Conservation (phyloP, 441 rosid species). For the Erodium texanum region DNA sequence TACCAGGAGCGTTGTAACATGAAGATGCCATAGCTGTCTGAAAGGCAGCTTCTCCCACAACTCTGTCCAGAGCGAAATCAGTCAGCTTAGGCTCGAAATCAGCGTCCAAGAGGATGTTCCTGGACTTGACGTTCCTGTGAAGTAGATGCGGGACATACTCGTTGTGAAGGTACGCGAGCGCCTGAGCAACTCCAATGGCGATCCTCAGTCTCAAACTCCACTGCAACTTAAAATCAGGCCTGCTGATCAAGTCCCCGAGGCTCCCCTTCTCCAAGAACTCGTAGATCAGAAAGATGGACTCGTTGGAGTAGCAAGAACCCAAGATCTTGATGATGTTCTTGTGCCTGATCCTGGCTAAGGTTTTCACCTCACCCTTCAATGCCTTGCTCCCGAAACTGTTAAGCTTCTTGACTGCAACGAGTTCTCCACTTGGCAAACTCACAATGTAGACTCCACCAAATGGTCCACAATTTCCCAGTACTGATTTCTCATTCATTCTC, state of each 20-base stretch:
- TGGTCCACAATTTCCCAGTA: constrained; percentile 35
- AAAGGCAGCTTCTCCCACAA: constrained; percentile 71
- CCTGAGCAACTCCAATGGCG: constrained; percentile 55
- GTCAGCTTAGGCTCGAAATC: constrained; percentile 49
- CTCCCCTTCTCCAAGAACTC: constrained; percentile 50
- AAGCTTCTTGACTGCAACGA: constrained; percentile 47
- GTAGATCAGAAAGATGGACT: constrained; percentile 42
- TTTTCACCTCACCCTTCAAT: constrained; percentile 51
- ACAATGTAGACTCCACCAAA: constrained; percentile 42
- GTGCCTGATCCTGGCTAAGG: constrained; percentile 48
- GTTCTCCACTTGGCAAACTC: constrained; percentile 48
- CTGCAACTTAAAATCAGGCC: constrained; percentile 30
- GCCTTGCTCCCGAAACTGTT: constrained; percentile 40
- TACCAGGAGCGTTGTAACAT: constrained; percentile 82
- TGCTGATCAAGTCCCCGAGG: constrained; percentile 41
- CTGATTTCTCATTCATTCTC: constrained; percentile 45
- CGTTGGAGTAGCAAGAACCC: constrained; percentile 58
- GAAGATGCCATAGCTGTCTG: constrained; percentile 45
- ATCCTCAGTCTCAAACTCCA: constrained; percentile 52
- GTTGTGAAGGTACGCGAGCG: constrained; percentile 47
- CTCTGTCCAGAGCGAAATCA: constrained; percentile 57
- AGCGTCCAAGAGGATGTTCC: constrained; percentile 44
- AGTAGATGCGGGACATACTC: constrained; percentile 50
- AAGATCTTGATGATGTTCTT: constrained; percentile 47
- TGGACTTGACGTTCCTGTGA: constrained; percentile 55